Conservation (phyloP, 495 filamentous ascomycete genomes). For the Aspergillus sclerotiicarbonarius region DNA sequence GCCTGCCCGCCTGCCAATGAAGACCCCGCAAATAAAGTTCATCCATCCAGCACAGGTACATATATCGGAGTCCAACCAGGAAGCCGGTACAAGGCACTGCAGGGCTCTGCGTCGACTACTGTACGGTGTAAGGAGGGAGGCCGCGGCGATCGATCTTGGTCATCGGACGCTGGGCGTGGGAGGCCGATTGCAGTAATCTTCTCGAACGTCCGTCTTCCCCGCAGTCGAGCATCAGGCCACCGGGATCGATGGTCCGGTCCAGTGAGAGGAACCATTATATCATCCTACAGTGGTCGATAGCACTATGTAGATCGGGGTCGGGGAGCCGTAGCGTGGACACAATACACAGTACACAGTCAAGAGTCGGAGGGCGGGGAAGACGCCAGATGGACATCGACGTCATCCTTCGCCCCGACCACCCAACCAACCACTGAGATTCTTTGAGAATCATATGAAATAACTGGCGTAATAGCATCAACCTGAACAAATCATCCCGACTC, state of each 20-base stretch:
- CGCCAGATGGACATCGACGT: too few species aligned
- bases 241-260: background rate
- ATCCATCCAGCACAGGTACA: constrained; percentile 6
- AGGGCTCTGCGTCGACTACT: background rate
- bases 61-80: background rate
- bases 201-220: background rate
- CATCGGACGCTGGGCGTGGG: background rate
- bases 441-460: too few species aligned
- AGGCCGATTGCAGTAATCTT: background rate
- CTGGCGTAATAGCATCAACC: too few species aligned
- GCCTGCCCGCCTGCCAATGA: background rate
- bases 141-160: background rate
- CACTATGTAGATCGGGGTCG: too few species aligned
- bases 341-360: too few species aligned
- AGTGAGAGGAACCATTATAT: background rate
- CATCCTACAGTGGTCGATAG: background rate
- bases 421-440: too few species aligned
- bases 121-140: background rate
- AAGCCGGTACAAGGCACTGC: background rate
- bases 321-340: too few species aligned
- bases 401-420: too few species aligned
- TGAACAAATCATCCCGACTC: too few species aligned
- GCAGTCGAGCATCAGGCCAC: background rate
- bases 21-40: background rate
- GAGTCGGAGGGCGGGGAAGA: background rate